A percentile compares a stretch with the other conserved stretches of the same genome.
Conservation (phyloP, 1,284 basidiomycete genomes). For the Serendipita sp. region DNA sequence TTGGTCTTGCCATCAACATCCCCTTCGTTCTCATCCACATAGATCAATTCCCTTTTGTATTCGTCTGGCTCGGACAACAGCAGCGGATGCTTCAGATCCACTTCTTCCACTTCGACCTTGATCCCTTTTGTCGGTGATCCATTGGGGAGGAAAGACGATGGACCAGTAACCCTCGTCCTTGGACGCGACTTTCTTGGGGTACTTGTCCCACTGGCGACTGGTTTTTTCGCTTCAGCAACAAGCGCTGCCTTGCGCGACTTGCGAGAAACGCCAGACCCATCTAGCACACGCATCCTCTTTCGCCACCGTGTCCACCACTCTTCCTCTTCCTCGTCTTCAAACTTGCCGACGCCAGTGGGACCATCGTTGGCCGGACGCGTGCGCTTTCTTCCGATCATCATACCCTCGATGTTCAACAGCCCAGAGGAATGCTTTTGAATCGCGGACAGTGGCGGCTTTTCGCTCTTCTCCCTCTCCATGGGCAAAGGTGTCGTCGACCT, state of each 20-base stretch:
- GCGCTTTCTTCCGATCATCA: neutral
- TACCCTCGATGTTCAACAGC: neutral
- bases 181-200: neutral
- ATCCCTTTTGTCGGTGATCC: neutral
- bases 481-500: neutral
- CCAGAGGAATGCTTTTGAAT: neutral
- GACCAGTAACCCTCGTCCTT: neutral
- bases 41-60: neutral
- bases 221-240: neutral
- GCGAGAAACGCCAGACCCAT: constrained; percentile 18
- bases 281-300: constrained; percentile 31
- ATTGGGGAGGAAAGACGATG: neutral
- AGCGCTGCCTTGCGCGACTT: constrained; percentile 23
- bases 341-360: constrained; percentile 16
- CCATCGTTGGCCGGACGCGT: constrained; percentile 21
- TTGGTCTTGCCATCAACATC: constrained; percentile 28
- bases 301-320: constrained; percentile 65
- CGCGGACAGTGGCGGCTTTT: neutral
- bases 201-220: neutral
- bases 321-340: constrained; percentile 30
- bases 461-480: neutral
- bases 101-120: neutral
- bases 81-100: neutral
- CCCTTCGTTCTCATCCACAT: constrained; percentile 21
- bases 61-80: constrained; percentile 21